Conservation (phyloP, 106 monocot genomes). For the Posidonia australis region DNA sequence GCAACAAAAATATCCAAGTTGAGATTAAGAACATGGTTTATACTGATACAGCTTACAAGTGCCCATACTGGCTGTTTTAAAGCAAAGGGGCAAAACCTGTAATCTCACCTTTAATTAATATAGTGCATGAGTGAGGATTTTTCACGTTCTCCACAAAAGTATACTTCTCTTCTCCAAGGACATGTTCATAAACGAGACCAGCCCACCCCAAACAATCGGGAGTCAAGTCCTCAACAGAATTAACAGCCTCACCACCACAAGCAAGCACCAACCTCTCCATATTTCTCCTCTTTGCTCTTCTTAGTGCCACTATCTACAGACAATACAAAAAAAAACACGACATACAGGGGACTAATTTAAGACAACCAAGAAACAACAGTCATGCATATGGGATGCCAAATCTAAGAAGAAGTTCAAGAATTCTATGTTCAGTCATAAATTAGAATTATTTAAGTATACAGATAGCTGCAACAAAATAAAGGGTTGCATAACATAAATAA, state of each 20-base stretch:
- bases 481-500: too few relatives aligned
- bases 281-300: slow-evolving; percentile 96
- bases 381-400: background rate
- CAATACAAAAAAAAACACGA: background rate
- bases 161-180: slow-evolving; percentile 94
- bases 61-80: background rate
- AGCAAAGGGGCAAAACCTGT: background rate
- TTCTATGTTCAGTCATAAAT: too few relatives aligned
- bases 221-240: slow-evolving; percentile 86
- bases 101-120: slow-evolving; percentile 80
- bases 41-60: too few relatives aligned
- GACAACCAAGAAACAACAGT: background rate
- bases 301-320: slow-evolving; percentile 74
- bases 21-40: too few relatives aligned
- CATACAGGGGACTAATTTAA: background rate
- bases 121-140: slow-evolving; percentile 88
- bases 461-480: too few relatives aligned
- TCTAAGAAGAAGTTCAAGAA: too few relatives aligned
- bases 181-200: slow-evolving; percentile 95
- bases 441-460: too few relatives aligned
- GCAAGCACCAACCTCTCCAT: slow-evolving; percentile 94
- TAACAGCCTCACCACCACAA: slow-evolving; percentile 93
- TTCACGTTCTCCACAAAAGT: slow-evolving; percentile 96
- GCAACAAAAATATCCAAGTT: slow-evolving; percentile 8
- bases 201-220: slow-evolving; percentile 87